Evolutionary conservation across 1,139 yeast genomes (phyloP), one percentile per base, ranked within the genome.

Genomic region (Pichia norvegensis): DNA sequence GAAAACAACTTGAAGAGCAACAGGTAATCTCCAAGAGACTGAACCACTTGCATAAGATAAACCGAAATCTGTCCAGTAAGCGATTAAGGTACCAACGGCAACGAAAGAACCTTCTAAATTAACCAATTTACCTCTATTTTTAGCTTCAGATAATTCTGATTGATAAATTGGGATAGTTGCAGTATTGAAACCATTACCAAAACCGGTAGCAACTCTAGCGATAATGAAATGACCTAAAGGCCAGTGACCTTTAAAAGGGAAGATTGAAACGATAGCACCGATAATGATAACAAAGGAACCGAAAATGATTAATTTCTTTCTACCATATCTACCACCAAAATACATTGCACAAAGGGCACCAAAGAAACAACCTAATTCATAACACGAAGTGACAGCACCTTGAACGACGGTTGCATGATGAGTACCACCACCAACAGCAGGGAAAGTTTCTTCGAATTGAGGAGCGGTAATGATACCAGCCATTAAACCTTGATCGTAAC

Each of bases 111-210:
- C 90, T 62, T 82, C 85, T 56, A 81, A 66, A 57, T 76, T 73
- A 44, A 84, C 87, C 58, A 82, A 70, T 52, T 75, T 68, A 56
- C 95, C 95, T 68, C 95, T 78, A 58, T 75, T 74, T 55, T 78
- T 77, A 9, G 90, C 80, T 51, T 73, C 72, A 16, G 90, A 79
- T 73, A 82, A 76, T 65, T 85, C 95, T 0, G 92, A 78, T 63
- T 84, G 87, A 80, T 86, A 83, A 52, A 81, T 80, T 16, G 95
- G 95, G 49, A 84, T 79, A 33, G 90, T 81, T 29, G 90, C 83
- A 21, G 92, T 84, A 59, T 79, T 81, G 62, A 81, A 62, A 53
- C 95, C 95, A 54, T 81, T 81, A 55, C 95, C 95, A 38, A 82
- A 52, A 52, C 95, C 95, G n/a, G 87, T 76, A 38, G 83, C 67